Evolutionary conservation across 768 basidiomycete species (phyloP), one percentile per base, ranked within the genome.

Genomic region (Imleria badia): DNA sequence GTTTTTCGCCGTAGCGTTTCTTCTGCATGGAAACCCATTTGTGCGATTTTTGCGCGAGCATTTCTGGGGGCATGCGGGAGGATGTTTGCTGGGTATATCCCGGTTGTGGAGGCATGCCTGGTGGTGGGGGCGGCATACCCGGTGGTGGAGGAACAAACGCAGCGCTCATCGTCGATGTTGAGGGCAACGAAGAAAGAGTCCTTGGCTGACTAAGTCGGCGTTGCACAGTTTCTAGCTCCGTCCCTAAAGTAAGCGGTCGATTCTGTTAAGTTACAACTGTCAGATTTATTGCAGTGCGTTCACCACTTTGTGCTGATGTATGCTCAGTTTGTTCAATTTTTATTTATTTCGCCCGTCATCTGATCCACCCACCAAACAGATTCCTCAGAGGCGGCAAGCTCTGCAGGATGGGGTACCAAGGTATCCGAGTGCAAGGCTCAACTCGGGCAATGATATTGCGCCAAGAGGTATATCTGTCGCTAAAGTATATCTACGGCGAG

Each of bases 21-120:
- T 80, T 86, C 76, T 96, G 94, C 86, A 94, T 89, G 64, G 91
- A 88, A 51, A 90, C 77, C 94, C 94, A 98, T 79, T 98, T 98
- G 76, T 93, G 87, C 35, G 91, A 87, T 77, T 98, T 99, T 73
- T 90, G 86, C 34, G 86, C 84, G 63, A 98, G 81, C 58, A 88
- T 84, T 78, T 86, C 86, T 15, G 78, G 78, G 38, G 82, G 75
- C 64, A 89, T 75, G 31, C 73, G 72, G 11, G 77, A 75, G 20
- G 73, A 62, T 2, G 70, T 70, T 1, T 76, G 64, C 52, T 73
- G 73, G 20, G 56, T 61, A 30, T 65, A 59, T 0, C 60, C 61
- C 14, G 70, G 67, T 20, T 72, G 76, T 11, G 67, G 75, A 6
- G 75, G 75, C 70, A 75, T 73, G 8, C 74, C 74, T 4, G 75